Conservation (phyloP, 805 yeast species). For the Brettanomyces sp. region DNA sequence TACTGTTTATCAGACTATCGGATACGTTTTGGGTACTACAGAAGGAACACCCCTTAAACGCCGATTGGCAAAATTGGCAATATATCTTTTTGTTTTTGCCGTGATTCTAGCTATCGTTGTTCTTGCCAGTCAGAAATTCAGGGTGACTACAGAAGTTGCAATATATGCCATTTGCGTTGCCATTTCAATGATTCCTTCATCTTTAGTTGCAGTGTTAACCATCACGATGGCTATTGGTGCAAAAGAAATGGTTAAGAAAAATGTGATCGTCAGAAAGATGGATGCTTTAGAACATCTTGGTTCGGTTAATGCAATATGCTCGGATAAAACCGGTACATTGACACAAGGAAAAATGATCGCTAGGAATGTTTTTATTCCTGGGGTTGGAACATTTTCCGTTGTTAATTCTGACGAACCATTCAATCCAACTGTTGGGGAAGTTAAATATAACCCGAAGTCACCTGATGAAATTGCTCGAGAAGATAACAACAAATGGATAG, state of each 20-base stretch:
- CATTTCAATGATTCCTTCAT: constrained; percentile 73
- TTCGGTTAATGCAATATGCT: constrained; percentile 70
- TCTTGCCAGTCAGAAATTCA: constrained; percentile 73
- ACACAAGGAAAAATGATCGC: constrained; percentile 76
- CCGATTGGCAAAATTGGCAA: constrained; percentile 67
- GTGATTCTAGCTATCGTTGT: constrained; percentile 81
- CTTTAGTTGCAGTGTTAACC: constrained; percentile 72
- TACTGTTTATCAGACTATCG: constrained; percentile 45
- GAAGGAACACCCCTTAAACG: constrained; percentile 79
- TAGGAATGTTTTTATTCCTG: constrained; percentile 61
- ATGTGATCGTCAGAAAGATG: constrained; percentile 67
- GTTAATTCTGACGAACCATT: constrained; percentile 49
- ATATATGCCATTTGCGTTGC: constrained; percentile 84
- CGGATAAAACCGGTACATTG: constrained; percentile 77
- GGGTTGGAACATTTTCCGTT: constrained; percentile 47
- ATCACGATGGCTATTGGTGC: constrained; percentile 83
- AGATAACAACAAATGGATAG: constrained; percentile 25
- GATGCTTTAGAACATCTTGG: constrained; percentile 76
- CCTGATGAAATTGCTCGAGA: constrained; percentile 31
- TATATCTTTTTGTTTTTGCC: constrained; percentile 62
- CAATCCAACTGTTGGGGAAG: constrained; percentile 52
- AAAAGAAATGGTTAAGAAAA: constrained; percentile 55
- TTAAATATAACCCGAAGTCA: constrained; percentile 24
- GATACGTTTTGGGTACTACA: constrained; percentile 64
- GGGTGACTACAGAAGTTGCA: constrained; percentile 73